A percentile compares a stretch with the other conserved stretches of the same genome.
Evolutionary conservation across 2,329 filamentous ascomycete species (phyloP).

Genomic region (Tolypocladium album): DNA sequence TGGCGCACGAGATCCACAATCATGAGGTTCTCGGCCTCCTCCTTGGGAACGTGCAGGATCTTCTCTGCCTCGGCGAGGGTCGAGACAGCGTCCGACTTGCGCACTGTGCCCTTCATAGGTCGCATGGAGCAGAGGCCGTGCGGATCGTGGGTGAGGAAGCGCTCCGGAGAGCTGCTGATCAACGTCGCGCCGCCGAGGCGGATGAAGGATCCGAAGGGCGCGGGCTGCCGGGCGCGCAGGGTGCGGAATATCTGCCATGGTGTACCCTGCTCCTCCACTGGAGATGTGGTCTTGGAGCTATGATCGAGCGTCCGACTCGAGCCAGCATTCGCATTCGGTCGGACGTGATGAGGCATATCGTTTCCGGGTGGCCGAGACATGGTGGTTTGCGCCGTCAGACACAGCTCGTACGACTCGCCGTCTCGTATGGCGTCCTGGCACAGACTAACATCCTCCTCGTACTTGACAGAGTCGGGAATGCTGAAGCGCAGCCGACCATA

Average conservation of each 20-base stretch:
- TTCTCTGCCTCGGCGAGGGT: conserved; percentile 62
- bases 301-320: neutral
- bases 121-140: conserved; percentile 63
- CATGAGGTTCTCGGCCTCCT: conserved; percentile 94
- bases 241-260: conserved; percentile 65
- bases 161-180: conserved; percentile 77
- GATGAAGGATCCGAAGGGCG: conserved; percentile 77
- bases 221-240: conserved; percentile 62
- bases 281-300: neutral
- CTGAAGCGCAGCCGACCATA: conserved; percentile 17
- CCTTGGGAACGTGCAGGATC: conserved; percentile 72
- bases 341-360: conserved; percentile 23
- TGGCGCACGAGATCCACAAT: conserved; percentile 95
- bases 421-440: conserved; percentile 65
- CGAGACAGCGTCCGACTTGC: conserved; percentile 53
- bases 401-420: conserved; percentile 79
- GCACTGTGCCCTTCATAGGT: conserved; percentile 95
- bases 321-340: neutral
- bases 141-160: conserved; percentile 56
- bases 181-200: conserved; percentile 60
- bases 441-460: conserved; percentile 53
- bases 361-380: conserved; percentile 39
- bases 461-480: conserved; percentile 35
- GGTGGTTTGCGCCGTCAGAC: conserved; percentile 65
- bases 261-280: conserved; percentile 9